Percentiles rank a stretch among this genome's conserved stretches.
Evolutionary conservation across 108 stramenopile species (phyloP).

Genomic region (Cylindrotheca fusiformis): DNA sequence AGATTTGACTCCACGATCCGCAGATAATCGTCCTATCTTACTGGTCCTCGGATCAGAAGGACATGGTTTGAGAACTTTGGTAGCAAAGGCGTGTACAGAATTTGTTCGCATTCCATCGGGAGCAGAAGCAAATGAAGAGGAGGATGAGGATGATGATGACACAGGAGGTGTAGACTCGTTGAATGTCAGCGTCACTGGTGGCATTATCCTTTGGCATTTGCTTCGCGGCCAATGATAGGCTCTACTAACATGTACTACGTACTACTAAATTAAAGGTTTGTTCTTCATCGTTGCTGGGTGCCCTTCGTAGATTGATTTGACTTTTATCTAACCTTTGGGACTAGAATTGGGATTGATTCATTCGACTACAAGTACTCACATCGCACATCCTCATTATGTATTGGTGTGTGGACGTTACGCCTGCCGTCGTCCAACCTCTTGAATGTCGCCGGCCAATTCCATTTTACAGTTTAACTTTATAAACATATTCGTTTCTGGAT

Average conservation of each 20-base stretch:
- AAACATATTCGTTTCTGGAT: no score
- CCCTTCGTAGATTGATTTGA: no score
- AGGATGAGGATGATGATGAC: conserved; percentile 34
- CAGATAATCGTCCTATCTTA: conserved; percentile 69
- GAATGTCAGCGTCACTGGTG: conserved; percentile 96
- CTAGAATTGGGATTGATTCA: no score
- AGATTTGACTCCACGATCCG: conserved; percentile 27
- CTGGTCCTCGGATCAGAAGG: conserved; percentile 97
- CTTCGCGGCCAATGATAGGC: conserved; percentile 22
- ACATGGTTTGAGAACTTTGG: conserved; percentile 86
- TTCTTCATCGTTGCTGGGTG: no score
- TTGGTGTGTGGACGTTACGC: no score
- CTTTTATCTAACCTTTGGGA: no score
- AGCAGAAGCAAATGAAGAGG: conserved; percentile 19
- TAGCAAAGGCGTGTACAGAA: conserved; percentile 81
- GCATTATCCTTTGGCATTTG: conserved; percentile 90
- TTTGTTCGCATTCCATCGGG: conserved; percentile 87
- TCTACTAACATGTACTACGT: neutral
- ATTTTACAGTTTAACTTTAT: no score
- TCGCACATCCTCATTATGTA: no score
- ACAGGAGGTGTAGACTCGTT: conserved; percentile 86
- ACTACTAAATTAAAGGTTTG: no score
- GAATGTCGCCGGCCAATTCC: no score
- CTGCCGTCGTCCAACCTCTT: no score
- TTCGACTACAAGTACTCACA: no score